These are phyloP conservation scores for Volvox reticuliferus DNA, from an alignment of 139 green algal species.

Conservation along the genomic window DNA sequence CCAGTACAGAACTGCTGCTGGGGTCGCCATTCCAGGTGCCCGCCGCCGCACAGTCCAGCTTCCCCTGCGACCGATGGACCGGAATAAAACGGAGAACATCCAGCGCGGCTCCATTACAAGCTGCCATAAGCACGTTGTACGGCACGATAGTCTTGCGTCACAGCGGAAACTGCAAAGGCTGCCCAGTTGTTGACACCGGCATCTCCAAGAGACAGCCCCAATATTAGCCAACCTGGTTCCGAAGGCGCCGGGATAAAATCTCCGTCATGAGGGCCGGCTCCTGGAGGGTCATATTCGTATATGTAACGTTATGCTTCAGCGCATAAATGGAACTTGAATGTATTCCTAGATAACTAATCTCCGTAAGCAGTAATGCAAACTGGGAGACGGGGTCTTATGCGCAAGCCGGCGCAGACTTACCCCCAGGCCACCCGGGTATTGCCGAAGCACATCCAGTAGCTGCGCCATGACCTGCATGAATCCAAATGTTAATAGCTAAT, in stretches of 20 bases:
- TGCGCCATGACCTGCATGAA: slow-evolving; percentile 28
- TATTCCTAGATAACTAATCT: too few species aligned
- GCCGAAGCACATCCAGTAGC: slow-evolving; percentile 36
- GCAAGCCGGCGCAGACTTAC: not conserved
- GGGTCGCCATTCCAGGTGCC: not conserved
- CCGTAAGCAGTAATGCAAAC: too few species aligned
- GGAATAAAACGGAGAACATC: too few species aligned
- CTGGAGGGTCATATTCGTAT: not conserved
- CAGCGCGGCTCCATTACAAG: too few species aligned
- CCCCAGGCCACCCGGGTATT: slow-evolving; percentile 30
- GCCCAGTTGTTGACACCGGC: too few species aligned
- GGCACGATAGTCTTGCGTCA: too few species aligned
- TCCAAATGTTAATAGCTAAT: not conserved
- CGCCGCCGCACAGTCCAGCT: slow-evolving; percentile 3
- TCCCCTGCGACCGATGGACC: not conserved
- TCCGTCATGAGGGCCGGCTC: slow-evolving; percentile 22
- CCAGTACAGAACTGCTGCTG: not conserved
- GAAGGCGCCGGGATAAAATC: not conserved
- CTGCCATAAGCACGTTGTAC: too few species aligned
- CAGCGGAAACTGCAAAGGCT: too few species aligned
- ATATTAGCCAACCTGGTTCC: slow-evolving; percentile 37
- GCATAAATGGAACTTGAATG: too few species aligned
- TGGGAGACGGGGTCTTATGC: too few species aligned
- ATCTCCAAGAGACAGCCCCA: too few species aligned
- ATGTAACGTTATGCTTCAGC: too few species aligned